Evolutionary conservation across 1,139 yeast species (phyloP).

Genomic region (Lodderomyces elongisporus): DNA sequence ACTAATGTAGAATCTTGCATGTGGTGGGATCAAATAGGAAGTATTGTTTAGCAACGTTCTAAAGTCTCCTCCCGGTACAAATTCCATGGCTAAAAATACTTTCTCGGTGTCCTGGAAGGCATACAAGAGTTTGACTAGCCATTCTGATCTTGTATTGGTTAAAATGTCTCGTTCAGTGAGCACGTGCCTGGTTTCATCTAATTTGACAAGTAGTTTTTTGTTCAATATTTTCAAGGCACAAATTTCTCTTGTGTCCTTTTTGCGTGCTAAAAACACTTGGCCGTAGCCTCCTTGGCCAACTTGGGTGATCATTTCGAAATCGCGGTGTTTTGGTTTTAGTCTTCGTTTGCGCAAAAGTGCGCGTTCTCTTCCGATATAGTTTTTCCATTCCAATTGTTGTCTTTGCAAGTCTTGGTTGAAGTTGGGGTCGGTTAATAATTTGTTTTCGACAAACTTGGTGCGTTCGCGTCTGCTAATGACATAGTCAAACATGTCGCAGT

Average conservation of each 20-base stretch:
- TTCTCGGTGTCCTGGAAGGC: slow-evolving; percentile 93
- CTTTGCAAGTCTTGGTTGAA: slow-evolving; percentile 35
- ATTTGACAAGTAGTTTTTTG: slow-evolving; percentile 76
- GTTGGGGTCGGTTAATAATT: slow-evolving; percentile 44
- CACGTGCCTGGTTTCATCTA: slow-evolving; percentile 94
- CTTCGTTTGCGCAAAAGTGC: slow-evolving; percentile 83
- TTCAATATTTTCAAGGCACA: slow-evolving; percentile 93
- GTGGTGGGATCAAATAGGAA: slow-evolving; percentile 88
- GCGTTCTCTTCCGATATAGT: slow-evolving; percentile 79
- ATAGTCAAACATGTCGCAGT: slow-evolving; percentile 93
- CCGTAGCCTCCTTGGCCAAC: slow-evolving; percentile 99
- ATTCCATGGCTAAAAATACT: slow-evolving; percentile 96
- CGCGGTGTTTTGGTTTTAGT: slow-evolving; percentile 87
- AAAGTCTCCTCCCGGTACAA: slow-evolving; percentile 98
- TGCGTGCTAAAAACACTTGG: slow-evolving; percentile 90
- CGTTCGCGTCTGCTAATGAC: slow-evolving; percentile 84
- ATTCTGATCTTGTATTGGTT: slow-evolving; percentile 90
- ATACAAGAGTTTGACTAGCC: slow-evolving; percentile 90
- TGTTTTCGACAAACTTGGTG: slow-evolving; percentile 57
- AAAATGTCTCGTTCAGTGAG: slow-evolving; percentile 93
- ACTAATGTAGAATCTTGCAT: slow-evolving; percentile 88
- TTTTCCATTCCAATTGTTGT: slow-evolving; percentile 70
- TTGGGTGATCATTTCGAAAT: slow-evolving; percentile 93
- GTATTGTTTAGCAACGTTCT: slow-evolving; percentile 91
- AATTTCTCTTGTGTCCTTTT: slow-evolving; percentile 89